phyloP scores from a whole-genome alignment of 768 basidiomycete genomes.

The Leucocoprinus birnbaumii region DNA sequence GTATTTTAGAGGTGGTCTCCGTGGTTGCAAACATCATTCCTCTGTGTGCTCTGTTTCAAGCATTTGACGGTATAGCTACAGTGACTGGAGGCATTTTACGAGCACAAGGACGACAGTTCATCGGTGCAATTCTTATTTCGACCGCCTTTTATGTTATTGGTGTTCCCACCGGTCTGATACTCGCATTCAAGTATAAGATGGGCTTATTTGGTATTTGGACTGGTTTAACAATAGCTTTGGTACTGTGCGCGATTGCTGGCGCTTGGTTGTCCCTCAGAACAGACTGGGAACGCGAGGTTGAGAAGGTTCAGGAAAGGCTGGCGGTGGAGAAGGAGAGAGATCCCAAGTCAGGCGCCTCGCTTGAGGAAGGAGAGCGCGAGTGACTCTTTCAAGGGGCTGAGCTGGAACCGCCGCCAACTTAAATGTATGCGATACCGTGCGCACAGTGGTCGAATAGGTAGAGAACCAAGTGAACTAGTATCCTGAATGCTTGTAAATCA shows the following conservation, averaged over 20 bases:
- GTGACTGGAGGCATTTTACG: constrained; percentile 78
- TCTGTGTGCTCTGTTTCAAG: constrained; percentile 75
- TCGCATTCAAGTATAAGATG: constrained; percentile 59
- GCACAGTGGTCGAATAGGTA: no score
- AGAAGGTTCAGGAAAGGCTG: constrained; percentile 54
- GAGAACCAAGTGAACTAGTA: no score
- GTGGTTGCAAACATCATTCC: constrained; percentile 72
- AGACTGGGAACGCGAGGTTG: constrained; percentile 70
- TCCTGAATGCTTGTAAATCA: no score
- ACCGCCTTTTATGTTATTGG: constrained; percentile 82
- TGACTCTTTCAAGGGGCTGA: no score
- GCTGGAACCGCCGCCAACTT: no score
- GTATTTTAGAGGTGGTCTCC: constrained; percentile 46
- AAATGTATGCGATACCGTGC: no score
- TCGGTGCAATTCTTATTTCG: constrained; percentile 78
- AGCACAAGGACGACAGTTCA: constrained; percentile 77
- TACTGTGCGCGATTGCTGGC: constrained; percentile 55
- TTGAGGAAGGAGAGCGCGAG: not conserved
- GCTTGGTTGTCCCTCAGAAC: constrained; percentile 51
- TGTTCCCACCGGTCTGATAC: constrained; percentile 79
- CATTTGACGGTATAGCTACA: constrained; percentile 75
- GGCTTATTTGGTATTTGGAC: constrained; percentile 81
- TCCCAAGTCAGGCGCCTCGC: not conserved
- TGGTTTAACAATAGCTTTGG: constrained; percentile 68
- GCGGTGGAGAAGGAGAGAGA: constrained; percentile 34